Evolutionary conservation across 371 early-diverging fungal genomes (phyloP).

Genomic region (Mycotypha africana): DNA sequence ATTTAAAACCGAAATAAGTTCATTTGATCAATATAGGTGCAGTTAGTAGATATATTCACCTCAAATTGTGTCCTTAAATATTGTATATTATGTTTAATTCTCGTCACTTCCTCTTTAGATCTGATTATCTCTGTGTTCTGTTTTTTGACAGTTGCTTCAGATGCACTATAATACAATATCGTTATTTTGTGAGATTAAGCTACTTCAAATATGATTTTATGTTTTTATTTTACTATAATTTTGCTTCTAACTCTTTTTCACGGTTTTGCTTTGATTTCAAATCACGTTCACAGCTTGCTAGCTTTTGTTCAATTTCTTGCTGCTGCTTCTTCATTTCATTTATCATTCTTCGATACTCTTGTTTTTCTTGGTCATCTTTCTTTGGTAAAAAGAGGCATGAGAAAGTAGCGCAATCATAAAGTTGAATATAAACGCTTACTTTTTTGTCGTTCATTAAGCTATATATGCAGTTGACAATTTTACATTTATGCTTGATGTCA

Average conservation of each 20-base stretch:
- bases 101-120: constrained; percentile 33
- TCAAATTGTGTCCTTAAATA: constrained; percentile 42
- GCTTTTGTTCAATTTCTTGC: constrained; percentile 1
- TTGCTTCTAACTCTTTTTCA: constrained; percentile 2
- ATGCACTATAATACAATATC: constrained; percentile 14
- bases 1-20: not conserved
- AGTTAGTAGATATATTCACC: constrained; percentile 15
- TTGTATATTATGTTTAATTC: constrained; percentile 36
- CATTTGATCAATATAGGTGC: not conserved
- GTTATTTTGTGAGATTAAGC: too few relatives aligned
- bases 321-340: constrained; percentile 1
- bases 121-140: constrained; percentile 14
- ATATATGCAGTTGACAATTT: constrained; percentile 35
- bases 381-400: not conserved
- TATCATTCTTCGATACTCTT: constrained; percentile 9
- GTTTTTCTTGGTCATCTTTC: constrained; percentile 12
- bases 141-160: constrained; percentile 8
- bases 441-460: constrained; percentile 30
- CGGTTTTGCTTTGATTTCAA: not conserved
- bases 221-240: constrained; percentile 14
- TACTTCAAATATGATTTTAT: not conserved
- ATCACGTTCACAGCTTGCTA: not conserved
- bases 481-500: constrained; percentile 23
- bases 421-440: too few relatives aligned
- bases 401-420: not conserved